Percentiles rank a stretch among this genome's conserved stretches.
Evolutionary conservation across 257 asterid genomes (phyloP).

Genomic region (Ajuga chamaepitys): DNA sequence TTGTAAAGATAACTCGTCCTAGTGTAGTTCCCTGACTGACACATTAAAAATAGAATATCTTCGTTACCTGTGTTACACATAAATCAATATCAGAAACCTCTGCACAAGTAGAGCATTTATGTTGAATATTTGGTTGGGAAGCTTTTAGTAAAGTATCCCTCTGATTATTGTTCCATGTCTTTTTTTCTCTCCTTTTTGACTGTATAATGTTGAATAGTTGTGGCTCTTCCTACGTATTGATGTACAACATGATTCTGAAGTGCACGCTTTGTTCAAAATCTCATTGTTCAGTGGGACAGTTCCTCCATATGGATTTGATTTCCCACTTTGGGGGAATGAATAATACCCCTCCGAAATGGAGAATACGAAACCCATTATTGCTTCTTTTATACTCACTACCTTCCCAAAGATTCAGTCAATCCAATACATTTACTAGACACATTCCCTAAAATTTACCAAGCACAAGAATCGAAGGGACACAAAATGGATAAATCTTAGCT

Average conservation of each 20-base stretch:
- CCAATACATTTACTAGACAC: too few relatives aligned
- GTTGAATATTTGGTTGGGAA: neutral
- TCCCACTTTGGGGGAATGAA: neutral
- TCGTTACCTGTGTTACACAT: neutral
- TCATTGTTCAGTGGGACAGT: neutral
- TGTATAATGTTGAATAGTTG: too few relatives aligned
- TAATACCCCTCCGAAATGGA: too few relatives aligned
- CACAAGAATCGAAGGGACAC: neutral
- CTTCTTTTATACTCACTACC: too few relatives aligned
- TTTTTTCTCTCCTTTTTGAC: too few relatives aligned
- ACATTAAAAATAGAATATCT: neutral
- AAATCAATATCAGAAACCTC: neutral
- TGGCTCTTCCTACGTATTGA: too few relatives aligned
- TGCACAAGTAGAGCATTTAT: neutral
- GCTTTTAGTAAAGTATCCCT: too few relatives aligned
- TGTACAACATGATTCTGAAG: too few relatives aligned
- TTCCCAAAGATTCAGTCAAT: too few relatives aligned
- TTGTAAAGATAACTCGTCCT: neutral
- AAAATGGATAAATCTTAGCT: neutral
- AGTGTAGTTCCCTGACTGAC: neutral
- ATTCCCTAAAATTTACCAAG: too few relatives aligned
- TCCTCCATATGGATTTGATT: neutral
- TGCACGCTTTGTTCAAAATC: neutral
- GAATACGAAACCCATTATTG: too few relatives aligned
- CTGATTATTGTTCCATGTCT: too few relatives aligned